phyloP scores from a whole-genome alignment of 2,329 filamentous ascomycete genomes.

The Xylaria sp. region DNA sequence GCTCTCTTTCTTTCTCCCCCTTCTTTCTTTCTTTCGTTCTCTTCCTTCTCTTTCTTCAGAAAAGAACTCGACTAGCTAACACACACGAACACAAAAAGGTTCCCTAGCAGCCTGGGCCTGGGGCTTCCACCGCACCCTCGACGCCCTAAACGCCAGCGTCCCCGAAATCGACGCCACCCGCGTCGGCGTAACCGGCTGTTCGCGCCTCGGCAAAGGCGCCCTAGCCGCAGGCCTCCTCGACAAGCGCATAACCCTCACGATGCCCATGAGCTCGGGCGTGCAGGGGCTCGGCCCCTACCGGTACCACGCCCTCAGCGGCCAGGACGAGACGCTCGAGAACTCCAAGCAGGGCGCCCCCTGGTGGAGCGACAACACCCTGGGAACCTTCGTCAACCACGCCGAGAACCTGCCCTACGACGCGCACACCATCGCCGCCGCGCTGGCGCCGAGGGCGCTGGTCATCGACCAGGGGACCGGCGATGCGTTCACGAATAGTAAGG shows the following conservation, averaged over 20 bases:
- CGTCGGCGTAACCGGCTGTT: slow-evolving; percentile 65
- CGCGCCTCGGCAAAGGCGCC: slow-evolving; percentile 65
- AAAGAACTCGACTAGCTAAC: not conserved
- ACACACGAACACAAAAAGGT: slow-evolving; percentile 46
- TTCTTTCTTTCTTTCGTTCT: not conserved
- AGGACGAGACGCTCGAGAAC: slow-evolving; percentile 61
- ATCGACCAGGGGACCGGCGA: slow-evolving; percentile 66
- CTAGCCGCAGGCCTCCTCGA: slow-evolving; percentile 64
- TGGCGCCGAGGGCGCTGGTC: slow-evolving; percentile 66
- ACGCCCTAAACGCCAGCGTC: slow-evolving; percentile 61
- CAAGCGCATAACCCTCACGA: slow-evolving; percentile 63
- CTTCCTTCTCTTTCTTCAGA: not conserved
- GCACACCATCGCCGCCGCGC: slow-evolving; percentile 67
- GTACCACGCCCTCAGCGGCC: slow-evolving; percentile 58
- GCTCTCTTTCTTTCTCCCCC: too few relatives aligned
- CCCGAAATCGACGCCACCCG: slow-evolving; percentile 57
- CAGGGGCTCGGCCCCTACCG: slow-evolving; percentile 67
- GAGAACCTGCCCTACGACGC: slow-evolving; percentile 67
- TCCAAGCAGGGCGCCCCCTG: slow-evolving; percentile 64
- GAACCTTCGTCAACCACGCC: slow-evolving; percentile 66
- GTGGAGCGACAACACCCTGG: slow-evolving; percentile 64
- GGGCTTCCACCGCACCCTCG: slow-evolving; percentile 65
- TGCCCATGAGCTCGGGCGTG: slow-evolving; percentile 67
- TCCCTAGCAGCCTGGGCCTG: slow-evolving; percentile 66
- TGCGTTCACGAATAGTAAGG: slow-evolving; percentile 61